These are phyloP conservation scores for Lyophyllum decastes DNA, from an alignment of 768 basidiomycete species.

Conservation along the genomic window DNA sequence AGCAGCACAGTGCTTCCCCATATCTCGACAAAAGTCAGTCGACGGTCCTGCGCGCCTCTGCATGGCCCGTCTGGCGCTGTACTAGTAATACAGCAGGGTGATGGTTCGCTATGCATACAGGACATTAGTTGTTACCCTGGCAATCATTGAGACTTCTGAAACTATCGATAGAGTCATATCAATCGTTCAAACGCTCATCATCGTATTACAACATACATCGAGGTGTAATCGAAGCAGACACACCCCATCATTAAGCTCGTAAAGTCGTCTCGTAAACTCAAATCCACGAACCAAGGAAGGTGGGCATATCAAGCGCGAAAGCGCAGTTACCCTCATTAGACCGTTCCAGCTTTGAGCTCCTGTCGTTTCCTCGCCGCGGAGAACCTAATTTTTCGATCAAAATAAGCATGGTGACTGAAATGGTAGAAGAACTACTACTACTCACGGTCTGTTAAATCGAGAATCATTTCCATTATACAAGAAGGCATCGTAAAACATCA, in stretches of 20 bases:
- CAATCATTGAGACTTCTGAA: no score
- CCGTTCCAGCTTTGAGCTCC: not conserved
- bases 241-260: not conserved
- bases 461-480: conserved; percentile 60
- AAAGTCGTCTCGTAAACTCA: not conserved
- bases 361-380: not conserved
- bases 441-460: conserved; percentile 50
- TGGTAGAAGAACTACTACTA: no score
- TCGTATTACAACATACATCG: not conserved
- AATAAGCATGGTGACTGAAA: no score
- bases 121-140: no score
- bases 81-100: no score
- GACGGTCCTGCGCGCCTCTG: no score
- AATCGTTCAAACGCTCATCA: not conserved
- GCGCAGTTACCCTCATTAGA: not conserved
- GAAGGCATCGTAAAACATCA: conserved; percentile 61
- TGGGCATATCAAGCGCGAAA: not conserved
- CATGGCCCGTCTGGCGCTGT: no score
- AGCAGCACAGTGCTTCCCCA: no score
- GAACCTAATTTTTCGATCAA: not conserved
- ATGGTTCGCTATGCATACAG: no score
- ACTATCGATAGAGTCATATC: no score
- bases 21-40: no score
- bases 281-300: not conserved
- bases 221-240: not conserved